Evolutionary conservation across 1,284 basidiomycete genomes (phyloP), one percentile per base, ranked within the genome.

Genomic region (Moniliella sp.): DNA sequence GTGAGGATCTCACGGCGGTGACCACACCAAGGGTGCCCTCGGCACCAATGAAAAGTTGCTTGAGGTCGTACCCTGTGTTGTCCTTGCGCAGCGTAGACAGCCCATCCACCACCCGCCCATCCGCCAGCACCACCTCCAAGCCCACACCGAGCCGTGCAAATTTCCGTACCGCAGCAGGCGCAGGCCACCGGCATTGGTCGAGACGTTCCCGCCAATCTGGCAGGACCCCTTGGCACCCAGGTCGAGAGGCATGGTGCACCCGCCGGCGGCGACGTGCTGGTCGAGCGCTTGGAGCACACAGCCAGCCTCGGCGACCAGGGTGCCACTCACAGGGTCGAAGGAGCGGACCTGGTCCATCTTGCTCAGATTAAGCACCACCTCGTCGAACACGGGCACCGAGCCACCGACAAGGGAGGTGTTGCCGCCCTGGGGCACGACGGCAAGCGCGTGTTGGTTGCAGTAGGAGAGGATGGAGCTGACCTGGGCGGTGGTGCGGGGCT

Each of bases 21-120:
- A 99, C 76, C 38, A 99, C 69, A 28, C 91, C 88, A 18, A 97
- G 74, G 0, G 84, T 88, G 33, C 91, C 91, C 61, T 99, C 91
- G 7, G 80, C 76, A 13, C 91, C 91, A 48, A 99, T 93, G 63
- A 97, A 99, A 4, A 99, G 71, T 61, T 97, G 91, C 63, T 99
- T 97, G 31, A 97, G 68, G 61, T 99, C 91, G 57, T 93, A 88
- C n/a, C 88, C 86, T 2, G 91, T 99, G 62, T 99, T 99, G 63
- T 99, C 91, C 65, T 99, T 99, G 30, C 91, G 72, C 37, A 97
- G 64, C 1, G 62, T 62, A 3, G 49, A 51, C 2, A 59, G 47
- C 14, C 43, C 44, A 26, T 57, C 48, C 29, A 59, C 41, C 38
- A 99, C 70, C n/a, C 78, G 81, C n/a, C 91, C 64, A 52, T 97